Percentiles rank a stretch among this genome's conserved stretches.
These are phyloP conservation scores for Metschnikowia lunata DNA, from an alignment of 805 yeast species.

Conservation along the genomic window DNA sequence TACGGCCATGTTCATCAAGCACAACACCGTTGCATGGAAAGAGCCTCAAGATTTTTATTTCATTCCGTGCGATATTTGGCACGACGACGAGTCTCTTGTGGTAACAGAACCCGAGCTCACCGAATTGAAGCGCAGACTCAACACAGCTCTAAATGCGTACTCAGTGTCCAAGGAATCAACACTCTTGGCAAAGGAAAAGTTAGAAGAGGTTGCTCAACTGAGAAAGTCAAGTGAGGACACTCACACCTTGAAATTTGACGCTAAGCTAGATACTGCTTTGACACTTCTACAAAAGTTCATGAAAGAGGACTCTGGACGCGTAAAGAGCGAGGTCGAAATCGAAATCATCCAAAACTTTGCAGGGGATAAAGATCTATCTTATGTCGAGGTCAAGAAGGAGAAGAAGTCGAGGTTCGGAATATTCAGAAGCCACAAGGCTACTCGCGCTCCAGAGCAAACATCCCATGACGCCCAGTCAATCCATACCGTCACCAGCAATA, in stretches of 20 bases:
- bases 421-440: slow-evolving; percentile 29
- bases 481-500: slow-evolving; percentile 32
- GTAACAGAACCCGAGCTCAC: slow-evolving; percentile 54
- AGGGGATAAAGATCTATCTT: slow-evolving; percentile 64
- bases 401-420: slow-evolving; percentile 60
- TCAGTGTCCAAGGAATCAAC: slow-evolving; percentile 39
- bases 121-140: slow-evolving; percentile 50
- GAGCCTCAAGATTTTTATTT: slow-evolving; percentile 85
- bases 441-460: slow-evolving; percentile 5
- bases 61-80: slow-evolving; percentile 92
- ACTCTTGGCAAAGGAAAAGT: slow-evolving; percentile 45
- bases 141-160: slow-evolving; percentile 35
- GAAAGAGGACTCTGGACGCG: slow-evolving; percentile 66
- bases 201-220: slow-evolving; percentile 40
- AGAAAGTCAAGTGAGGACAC: slow-evolving; percentile 31
- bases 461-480: slow-evolving; percentile 28
- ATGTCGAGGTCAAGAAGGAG: slow-evolving; percentile 46
- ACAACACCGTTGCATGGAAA: slow-evolving; percentile 68
- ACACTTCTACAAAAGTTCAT: slow-evolving; percentile 57
- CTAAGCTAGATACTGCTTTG: slow-evolving; percentile 49
- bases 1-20: slow-evolving; percentile 88
- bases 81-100: slow-evolving; percentile 80
- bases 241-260: slow-evolving; percentile 51
- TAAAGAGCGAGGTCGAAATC: slow-evolving; percentile 78
- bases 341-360: slow-evolving; percentile 87